phyloP scores from a whole-genome alignment of 83 land plant species.

The Picea abies region DNA sequence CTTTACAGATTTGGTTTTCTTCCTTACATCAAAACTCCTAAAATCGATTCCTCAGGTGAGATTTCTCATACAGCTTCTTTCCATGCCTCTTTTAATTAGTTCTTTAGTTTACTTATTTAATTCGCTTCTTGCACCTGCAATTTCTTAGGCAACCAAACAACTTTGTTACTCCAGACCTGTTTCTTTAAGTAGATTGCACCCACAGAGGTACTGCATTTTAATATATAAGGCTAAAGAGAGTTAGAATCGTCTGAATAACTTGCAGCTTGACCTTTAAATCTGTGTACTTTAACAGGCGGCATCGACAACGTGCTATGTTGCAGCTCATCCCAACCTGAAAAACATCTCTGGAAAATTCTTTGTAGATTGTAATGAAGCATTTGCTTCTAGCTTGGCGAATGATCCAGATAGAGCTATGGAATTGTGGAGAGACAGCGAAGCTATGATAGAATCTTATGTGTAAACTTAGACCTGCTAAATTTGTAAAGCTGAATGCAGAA shows the following conservation, averaged over 20 bases:
- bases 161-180: neutral
- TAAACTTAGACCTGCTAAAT: too few species aligned
- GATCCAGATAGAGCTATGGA: slow-evolving; percentile 14
- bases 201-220: neutral
- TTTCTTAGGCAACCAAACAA: neutral
- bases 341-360: slow-evolving; percentile 27
- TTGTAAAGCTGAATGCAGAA: too few species aligned
- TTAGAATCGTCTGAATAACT: neutral
- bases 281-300: slow-evolving; percentile 18
- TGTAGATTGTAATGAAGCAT: slow-evolving; percentile 26
- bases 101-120: too few species aligned
- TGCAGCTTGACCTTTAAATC: too few species aligned
- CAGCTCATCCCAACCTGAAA: slow-evolving; percentile 19
- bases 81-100: too few species aligned
- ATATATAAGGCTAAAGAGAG: neutral
- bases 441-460: neutral
- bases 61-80: too few species aligned
- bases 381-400: neutral
- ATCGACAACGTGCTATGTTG: slow-evolving; percentile 32
- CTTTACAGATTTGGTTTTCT: slow-evolving; percentile 53
- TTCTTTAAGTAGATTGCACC: neutral
- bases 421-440: slow-evolving; percentile 19
- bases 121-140: neutral
- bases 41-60: slow-evolving; percentile 66
- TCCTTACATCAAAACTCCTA: slow-evolving; percentile 53